These are phyloP conservation scores for Botrytis elliptica DNA, from an alignment of 2,329 filamentous ascomycete species.

Conservation along the genomic window DNA sequence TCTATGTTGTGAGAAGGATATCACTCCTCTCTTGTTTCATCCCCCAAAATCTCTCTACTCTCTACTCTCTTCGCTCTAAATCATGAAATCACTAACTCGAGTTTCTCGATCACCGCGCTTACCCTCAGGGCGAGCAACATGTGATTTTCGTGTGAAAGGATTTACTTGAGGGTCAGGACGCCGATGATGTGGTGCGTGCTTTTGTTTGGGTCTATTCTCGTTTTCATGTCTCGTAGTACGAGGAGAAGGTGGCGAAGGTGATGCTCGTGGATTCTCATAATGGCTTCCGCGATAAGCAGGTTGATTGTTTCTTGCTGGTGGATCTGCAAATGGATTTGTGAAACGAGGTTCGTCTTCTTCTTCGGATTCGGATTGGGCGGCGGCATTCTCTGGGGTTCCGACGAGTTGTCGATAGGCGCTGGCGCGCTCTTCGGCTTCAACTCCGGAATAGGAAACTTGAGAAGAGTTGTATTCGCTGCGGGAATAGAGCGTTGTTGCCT, in stretches of 20 bases:
- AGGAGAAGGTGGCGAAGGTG: slow-evolving; percentile 7
- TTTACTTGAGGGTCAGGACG: not conserved
- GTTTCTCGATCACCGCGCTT: not conserved
- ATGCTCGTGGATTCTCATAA: not conserved
- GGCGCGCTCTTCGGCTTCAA: not conserved
- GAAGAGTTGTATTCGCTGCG: not conserved
- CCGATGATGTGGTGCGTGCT: not conserved
- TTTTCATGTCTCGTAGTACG: not conserved
- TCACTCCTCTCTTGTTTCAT: slow-evolving; percentile 2
- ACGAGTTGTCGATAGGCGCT: slow-evolving; percentile 4
- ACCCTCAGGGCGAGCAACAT: not conserved
- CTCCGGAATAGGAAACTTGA: not conserved
- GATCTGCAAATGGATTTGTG: slow-evolving; percentile 8
- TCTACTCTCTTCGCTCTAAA: not conserved
- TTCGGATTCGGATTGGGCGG: not conserved
- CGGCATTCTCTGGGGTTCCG: not conserved
- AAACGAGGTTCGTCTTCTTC: not conserved
- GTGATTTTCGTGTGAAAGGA: not conserved
- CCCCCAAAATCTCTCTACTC: not conserved
- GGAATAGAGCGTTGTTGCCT: not conserved
- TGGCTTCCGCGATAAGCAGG: not conserved
- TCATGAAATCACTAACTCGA: slow-evolving; percentile 9
- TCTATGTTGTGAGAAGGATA: slow-evolving; percentile 4
- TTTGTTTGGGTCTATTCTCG: not conserved
- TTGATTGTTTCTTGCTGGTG: not conserved